These are phyloP conservation scores for Lizonia empirigonia DNA, from an alignment of 2,329 filamentous ascomycete genomes.

Conservation along the genomic window DNA sequence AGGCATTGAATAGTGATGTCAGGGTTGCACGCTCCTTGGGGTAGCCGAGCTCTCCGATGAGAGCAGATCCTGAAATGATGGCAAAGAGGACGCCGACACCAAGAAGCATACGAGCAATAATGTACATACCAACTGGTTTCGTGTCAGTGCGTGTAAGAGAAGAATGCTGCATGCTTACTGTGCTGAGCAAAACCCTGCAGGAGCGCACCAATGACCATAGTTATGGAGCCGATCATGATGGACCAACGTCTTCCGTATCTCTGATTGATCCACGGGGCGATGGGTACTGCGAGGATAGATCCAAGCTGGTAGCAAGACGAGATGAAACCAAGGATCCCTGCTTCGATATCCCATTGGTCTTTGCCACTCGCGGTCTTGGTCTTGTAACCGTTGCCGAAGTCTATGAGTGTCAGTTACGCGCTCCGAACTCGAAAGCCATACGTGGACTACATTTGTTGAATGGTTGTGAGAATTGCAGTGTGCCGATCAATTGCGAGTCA, in stretches of 20 bases:
- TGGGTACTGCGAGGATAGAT: slow-evolving; percentile 41
- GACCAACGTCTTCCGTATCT: slow-evolving; percentile 60
- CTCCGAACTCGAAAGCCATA: too few species aligned
- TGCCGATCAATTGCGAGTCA: slow-evolving; percentile 47
- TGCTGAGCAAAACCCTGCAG: slow-evolving; percentile 59
- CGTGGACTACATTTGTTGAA: slow-evolving; percentile 43
- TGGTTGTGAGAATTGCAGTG: slow-evolving; percentile 41
- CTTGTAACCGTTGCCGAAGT: slow-evolving; percentile 39
- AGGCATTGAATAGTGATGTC: slow-evolving; percentile 66
- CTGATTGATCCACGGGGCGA: slow-evolving; percentile 42
- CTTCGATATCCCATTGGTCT: slow-evolving; percentile 29
- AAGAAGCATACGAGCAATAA: slow-evolving; percentile 64
- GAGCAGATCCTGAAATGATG: slow-evolving; percentile 62
- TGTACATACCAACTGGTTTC: slow-evolving; percentile 60
- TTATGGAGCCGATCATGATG: slow-evolving; percentile 62
- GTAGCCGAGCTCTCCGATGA: slow-evolving; percentile 66
- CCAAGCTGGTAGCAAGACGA: slow-evolving; percentile 46
- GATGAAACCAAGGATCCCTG: slow-evolving; percentile 42
- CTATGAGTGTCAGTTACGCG: slow-evolving; percentile 23
- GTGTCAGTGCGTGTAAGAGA: slow-evolving; percentile 10
- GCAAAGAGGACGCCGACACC: slow-evolving; percentile 66
- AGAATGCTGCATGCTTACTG: slow-evolving; percentile 21
- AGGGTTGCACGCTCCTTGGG: slow-evolving; percentile 66
- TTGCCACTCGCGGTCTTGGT: slow-evolving; percentile 15
- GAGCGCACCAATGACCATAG: slow-evolving; percentile 65